Evolutionary conservation across 139 green algal genomes (phyloP), one percentile per base, ranked within the genome.

Genomic region (Gonium pectorale): DNA sequence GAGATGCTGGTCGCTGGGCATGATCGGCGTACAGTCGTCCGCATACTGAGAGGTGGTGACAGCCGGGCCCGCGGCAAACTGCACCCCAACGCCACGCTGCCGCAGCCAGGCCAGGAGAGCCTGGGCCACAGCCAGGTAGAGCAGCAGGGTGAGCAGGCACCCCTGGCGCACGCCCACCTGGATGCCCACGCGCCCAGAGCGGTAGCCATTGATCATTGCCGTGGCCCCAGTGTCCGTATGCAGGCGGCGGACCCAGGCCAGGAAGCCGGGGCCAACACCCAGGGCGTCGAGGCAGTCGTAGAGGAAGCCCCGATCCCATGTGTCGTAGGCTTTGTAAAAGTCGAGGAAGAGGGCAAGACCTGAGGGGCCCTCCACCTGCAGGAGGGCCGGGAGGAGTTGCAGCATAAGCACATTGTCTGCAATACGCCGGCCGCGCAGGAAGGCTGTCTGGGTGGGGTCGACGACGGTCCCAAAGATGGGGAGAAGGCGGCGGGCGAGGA

Each of bases 321-420:
- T 90, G 60, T 88, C 81, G 43, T 86, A 90, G 0, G 86, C 79
- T 22, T 87, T 89, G 60, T 31, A 15, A 27, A 88, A 86, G 31
- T 81, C 86, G 22, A 83, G 41, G 15, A 90, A 74, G 0, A 37
- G 43, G 5, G 17, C 43, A 26, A 75, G 62, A 13, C 54, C 85
- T 7, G 41, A n/a, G 26, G 1, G 15, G 13, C 68, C 67, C 51
- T 83, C n/a, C 27, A 3, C 38, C 26, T 17, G 49, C 19, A 86
- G 74, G 29, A 66, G 46, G 21, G 67, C 17, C 40, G 83, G 40
- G 41, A 86, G 33, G 3, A 88, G 63, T 51, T 90, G 87, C 35
- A 83, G 56, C 59, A 85, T 19, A 0, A 83, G 33, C 38, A 86
- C 52, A 11, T 62, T 86, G 31, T 90, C 64, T 1, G 81, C 86